Percentiles rank a stretch among this genome's conserved stretches.
phyloP scores from a whole-genome alignment of 2,329 filamentous ascomycete species.

The Cytospora leucostoma region DNA sequence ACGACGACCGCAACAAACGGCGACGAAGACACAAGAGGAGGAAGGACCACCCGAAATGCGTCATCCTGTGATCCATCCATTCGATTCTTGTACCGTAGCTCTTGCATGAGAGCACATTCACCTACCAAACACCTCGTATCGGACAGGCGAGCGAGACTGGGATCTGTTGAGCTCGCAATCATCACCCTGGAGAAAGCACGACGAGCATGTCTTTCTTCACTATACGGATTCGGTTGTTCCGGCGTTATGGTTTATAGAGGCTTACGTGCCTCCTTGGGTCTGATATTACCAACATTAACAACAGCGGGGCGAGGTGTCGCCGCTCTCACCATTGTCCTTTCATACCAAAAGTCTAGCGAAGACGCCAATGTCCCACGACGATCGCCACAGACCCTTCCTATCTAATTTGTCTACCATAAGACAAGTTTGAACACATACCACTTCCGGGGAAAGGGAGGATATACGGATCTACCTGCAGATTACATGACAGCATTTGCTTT shows the following conservation, averaged over 20 bases:
- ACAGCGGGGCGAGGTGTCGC: not conserved
- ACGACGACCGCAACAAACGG: constrained; percentile 21
- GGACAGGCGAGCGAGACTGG: not conserved
- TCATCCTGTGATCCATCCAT: constrained; percentile 21
- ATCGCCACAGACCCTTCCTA: constrained; percentile 6
- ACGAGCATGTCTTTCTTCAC: not conserved
- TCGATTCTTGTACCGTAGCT: not conserved
- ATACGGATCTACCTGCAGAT: not conserved
- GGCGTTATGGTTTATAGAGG: not conserved
- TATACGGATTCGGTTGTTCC: not conserved
- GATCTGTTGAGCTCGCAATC: not conserved
- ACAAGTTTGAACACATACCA: not conserved
- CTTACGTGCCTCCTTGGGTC: not conserved
- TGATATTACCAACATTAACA: not conserved
- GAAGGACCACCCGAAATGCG: constrained; percentile 27
- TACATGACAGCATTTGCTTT: not conserved
- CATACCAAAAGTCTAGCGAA: constrained; percentile 14
- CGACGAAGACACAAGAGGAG: constrained; percentile 22
- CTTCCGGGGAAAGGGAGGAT: not conserved
- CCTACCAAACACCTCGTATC: not conserved
- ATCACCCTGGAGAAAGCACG: not conserved
- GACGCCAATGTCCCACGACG: constrained; percentile 14
- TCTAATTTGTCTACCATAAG: not conserved
- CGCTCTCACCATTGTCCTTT: constrained; percentile 6
- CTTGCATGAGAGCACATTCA: not conserved